Base-by-base conservation (phyloP, 2,329 filamentous ascomycete species). In the Nemania bipapillata region DNA sequence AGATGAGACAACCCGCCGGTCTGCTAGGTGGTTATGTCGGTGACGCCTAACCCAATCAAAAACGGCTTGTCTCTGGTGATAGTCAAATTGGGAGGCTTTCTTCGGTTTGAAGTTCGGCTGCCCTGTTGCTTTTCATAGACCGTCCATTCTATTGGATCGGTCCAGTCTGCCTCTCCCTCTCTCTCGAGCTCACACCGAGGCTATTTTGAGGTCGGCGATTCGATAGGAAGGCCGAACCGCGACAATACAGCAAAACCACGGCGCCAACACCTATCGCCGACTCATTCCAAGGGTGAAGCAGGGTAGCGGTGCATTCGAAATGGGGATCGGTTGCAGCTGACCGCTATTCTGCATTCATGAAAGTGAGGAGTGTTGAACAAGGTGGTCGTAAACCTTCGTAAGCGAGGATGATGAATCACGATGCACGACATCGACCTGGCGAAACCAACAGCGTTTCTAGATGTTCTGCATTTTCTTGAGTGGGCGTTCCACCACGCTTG, bases 1-100 rank as follows among this genome's bases (percentile, higher is more conserved):
- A 73, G 72, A 73, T 65, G 35, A 37, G 49, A 37, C n/a, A 58
- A 30, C 22, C 63, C 61, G 57, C 63, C 50, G 50, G 17, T 30
- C 66, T 47, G 32, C 45, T 17, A n/a, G 24, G 60, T 40, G 45
- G 65, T 68, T 62, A 57, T 66, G 60, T 62, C 68, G 61, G 58
- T 60, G 52, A 61, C 53, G 28, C 42, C 30, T 49, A 67, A 50
- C 30, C 65, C 68, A 70, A 69, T 70, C 37, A 66, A 52, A 42
- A 24, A 28, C 6, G 55, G 1, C 17, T n/a, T 20, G 22, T 32
- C 4, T 15, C 26, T 24, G 32, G 6, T 11, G 22, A 30, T 42
- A 56, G 45, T 28, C 49, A 30, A 11, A 32, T 50, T 17, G 42
- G 32, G 47, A 54, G 20, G 22, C 24, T 12, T 11, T 40, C n/a